Evolutionary conservation across 176 grass and related monocot species (phyloP).

Genomic region (Zoysia pacifica): DNA sequence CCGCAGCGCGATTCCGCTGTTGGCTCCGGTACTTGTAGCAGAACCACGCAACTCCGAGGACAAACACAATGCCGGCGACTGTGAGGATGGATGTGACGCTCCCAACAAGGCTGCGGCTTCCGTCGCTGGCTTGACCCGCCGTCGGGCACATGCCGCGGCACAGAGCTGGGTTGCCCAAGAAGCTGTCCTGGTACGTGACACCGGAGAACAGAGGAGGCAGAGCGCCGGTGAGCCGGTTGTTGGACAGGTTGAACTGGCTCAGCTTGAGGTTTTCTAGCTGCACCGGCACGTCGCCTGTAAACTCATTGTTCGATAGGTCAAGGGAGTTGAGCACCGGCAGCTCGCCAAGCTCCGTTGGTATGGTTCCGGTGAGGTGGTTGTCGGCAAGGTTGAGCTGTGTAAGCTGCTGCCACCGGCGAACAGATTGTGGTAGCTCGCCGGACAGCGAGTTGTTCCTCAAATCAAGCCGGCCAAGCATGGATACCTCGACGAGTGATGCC

Average conservation of each 20-base stretch:
- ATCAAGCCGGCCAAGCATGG: slow-evolving; percentile 64
- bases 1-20: slow-evolving; percentile 31
- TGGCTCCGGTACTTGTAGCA: slow-evolving; percentile 54
- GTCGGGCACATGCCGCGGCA: slow-evolving; percentile 52
- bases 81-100: slow-evolving; percentile 16
- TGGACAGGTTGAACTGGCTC: slow-evolving; percentile 75
- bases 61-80: slow-evolving; percentile 44
- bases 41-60: slow-evolving; percentile 63
- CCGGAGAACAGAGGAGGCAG: slow-evolving; percentile 58
- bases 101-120: not conserved
- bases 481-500: slow-evolving; percentile 44
- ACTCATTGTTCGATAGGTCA: slow-evolving; percentile 66
- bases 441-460: slow-evolving; percentile 74
- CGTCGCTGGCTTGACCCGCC: slow-evolving; percentile 39
- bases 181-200: slow-evolving; percentile 57
- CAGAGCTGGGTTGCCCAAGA: slow-evolving; percentile 72
- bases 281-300: slow-evolving; percentile 64
- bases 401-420: slow-evolving; percentile 75
- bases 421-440: slow-evolving; percentile 60
- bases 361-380: slow-evolving; percentile 65
- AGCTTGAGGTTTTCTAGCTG: slow-evolving; percentile 87
- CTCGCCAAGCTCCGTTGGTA: slow-evolving; percentile 73
- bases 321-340: slow-evolving; percentile 90
- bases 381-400: slow-evolving; percentile 70
- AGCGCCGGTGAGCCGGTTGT: slow-evolving; percentile 69